A percentile compares a stretch with the other conserved stretches of the same genome.
These are phyloP conservation scores for Rasamsonia emersonii DNA, from an alignment of 2,329 filamentous ascomycete species.

Conservation along the genomic window DNA sequence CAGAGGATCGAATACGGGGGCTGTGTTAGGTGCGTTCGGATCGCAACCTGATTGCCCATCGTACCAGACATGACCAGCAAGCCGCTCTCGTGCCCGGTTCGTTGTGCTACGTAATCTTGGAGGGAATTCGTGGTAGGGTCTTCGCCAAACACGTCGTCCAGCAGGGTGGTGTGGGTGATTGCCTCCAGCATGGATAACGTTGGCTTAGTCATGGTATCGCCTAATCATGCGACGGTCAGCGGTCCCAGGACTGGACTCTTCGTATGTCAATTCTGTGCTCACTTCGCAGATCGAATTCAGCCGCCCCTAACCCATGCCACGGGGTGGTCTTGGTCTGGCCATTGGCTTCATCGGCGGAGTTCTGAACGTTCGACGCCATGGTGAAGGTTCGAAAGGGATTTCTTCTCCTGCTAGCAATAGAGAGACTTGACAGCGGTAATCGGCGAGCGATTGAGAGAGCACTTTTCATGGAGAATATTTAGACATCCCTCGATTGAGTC, in stretches of 20 bases:
- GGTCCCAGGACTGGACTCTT: no score
- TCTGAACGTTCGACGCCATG: slow-evolving; percentile 15
- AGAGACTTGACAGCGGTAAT: background rate
- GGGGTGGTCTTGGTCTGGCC: slow-evolving; percentile 19
- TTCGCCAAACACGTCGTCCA: slow-evolving; percentile 77
- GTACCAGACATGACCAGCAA: slow-evolving; percentile 83
- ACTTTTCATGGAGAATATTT: slow-evolving; percentile 8
- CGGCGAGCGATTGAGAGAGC: slow-evolving; percentile 9
- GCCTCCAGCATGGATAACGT: slow-evolving; percentile 74
- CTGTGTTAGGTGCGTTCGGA: slow-evolving; percentile 67
- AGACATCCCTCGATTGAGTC: no score
- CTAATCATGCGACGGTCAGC: slow-evolving; percentile 34
- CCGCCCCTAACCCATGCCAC: slow-evolving; percentile 41
- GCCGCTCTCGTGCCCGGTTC: slow-evolving; percentile 66
- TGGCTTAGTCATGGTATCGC: slow-evolving; percentile 66
- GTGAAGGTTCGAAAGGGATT: slow-evolving; percentile 8
- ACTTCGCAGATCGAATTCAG: slow-evolving; percentile 51
- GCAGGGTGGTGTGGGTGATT: slow-evolving; percentile 62
- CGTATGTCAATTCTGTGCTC: no score
- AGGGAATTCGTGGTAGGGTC: slow-evolving; percentile 70
- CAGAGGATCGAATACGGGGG: slow-evolving; percentile 75
- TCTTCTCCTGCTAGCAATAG: slow-evolving; percentile 6
- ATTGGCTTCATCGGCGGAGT: slow-evolving; percentile 10
- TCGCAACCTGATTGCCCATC: slow-evolving; percentile 85
- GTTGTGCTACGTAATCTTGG: slow-evolving; percentile 62